Evolutionary conservation across 768 basidiomycete species (phyloP).

Genomic region (Clavulina sp.): DNA sequence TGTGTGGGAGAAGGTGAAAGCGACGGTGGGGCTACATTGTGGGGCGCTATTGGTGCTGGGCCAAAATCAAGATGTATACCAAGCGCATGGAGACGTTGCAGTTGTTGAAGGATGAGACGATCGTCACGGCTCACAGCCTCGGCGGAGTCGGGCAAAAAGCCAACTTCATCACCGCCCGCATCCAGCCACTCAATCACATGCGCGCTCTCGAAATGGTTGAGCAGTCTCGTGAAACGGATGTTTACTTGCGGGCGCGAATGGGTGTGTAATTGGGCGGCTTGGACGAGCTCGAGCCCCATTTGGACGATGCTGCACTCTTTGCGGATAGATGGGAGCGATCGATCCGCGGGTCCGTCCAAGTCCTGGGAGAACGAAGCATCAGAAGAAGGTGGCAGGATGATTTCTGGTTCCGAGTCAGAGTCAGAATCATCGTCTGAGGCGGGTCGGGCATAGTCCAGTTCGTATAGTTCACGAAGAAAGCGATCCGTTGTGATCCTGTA

Average conservation of each 20-base stretch:
- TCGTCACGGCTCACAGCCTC: no score
- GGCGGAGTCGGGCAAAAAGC: no score
- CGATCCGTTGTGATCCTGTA: slow-evolving; percentile 58
- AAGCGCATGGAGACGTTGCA: no score
- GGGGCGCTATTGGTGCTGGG: not conserved
- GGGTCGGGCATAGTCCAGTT: slow-evolving; percentile 66
- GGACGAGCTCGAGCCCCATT: slow-evolving; percentile 29
- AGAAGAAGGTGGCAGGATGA: not conserved
- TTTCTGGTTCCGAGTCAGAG: slow-evolving; percentile 8
- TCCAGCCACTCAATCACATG: no score
- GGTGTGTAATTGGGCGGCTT: slow-evolving; percentile 25
- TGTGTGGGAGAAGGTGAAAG: no score
- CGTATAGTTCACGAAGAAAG: slow-evolving; percentile 61
- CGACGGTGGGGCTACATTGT: slow-evolving; percentile 25
- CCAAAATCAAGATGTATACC: not conserved
- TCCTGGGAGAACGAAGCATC: slow-evolving; percentile 27
- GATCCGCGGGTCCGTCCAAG: slow-evolving; percentile 52
- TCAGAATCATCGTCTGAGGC: slow-evolving; percentile 37
- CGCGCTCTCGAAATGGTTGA: no score
- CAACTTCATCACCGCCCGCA: no score
- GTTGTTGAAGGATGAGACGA: no score
- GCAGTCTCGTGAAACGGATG: slow-evolving; percentile 54
- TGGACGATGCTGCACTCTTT: slow-evolving; percentile 45
- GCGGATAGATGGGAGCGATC: slow-evolving; percentile 44
- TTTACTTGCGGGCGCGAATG: slow-evolving; percentile 22